Evolutionary conservation across 2,329 filamentous ascomycete genomes (phyloP), one percentile per base, ranked within the genome.

Genomic region (Stagonosporopsis cucurbitacearum): DNA sequence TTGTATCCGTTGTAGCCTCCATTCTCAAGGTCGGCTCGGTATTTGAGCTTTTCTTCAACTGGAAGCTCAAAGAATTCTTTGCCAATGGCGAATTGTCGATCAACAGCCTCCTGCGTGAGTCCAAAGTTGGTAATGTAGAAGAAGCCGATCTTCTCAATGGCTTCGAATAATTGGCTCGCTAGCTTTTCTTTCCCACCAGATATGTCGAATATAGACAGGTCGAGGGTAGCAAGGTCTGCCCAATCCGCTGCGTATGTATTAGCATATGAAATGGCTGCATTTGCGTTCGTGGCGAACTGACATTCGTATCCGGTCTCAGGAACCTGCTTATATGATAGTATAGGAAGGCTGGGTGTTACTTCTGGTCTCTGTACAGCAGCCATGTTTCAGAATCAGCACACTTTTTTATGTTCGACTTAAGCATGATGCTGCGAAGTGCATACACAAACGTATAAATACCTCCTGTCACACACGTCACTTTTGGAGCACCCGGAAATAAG

Each of bases 161-260:
- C 84, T 44, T 85, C 81, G 23, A 81, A 78, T 0, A 87, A 74
- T 55, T 86, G 81, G 36, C 79, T 76, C 1, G 83, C 82, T 0
- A 87, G 74, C 32, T 75, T 76, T 46, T 84, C 71, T 62, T 84
- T 86, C 3, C 83, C 83, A 2, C 79, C 81, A 0, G 82, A 81
- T 17, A 80, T 71, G 26, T 85, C 81, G 59, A 84, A 86, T 15
- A 77, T 76, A 19, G 48, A 51, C 7, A 51, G 22, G 32, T 46
- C 42, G n/a, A 52, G 50, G 4, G 42, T 52, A 13, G 71, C 66
- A 47, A 73, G 54, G 54, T 26, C 44, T 54, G 7, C 50, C 50
- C 50, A 54, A n/a, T 52, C 50, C 35, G 48, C 50, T 53, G 30
- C n/a, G 23, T 0, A 20, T n/a, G 8, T 25, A 15, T 53, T 30